Base-by-base conservation (phyloP, 306 rosid genomes). In the Arachis stenosperma region DNA sequence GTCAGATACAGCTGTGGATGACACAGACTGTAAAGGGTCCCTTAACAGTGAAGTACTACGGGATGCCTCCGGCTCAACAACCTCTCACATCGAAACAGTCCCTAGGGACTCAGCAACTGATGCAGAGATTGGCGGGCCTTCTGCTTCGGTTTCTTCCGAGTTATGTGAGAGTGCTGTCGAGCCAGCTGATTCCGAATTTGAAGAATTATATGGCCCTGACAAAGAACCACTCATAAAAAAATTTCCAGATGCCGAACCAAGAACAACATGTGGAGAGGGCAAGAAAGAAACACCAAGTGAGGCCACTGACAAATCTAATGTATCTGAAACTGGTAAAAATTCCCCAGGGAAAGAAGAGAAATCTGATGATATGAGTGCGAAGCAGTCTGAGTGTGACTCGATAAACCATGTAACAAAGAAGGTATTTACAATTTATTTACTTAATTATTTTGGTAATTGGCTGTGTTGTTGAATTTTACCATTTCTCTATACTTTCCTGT, bases 131-230 rank as follows among this genome's bases (percentile, higher is more conserved):
- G 88, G 50, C 66, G 70, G 81, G 70, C 72, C 86, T 78, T 74
- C 81, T n/a, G 79, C 68, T 89, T 74, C 81, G 12, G 79, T 70
- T 89, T 86, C 90, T 76, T 71, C 80, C 52, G 94, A 82, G 71
- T 67, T 75, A 52, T 64, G 79, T 51, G 85, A 87, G 71, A 89
- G 87, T 78, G 85, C 75, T 66, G 81, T 83, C 82, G 93, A 89
- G 78, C 91, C 86, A 68, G 82, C 82, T 43, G 88, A 81, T 61
- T 90, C 90, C 36, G 98, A 94, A 79, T 84, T 86, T 74, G 96
- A 90, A 75, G 99, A 91, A 65, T 84, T 94, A 77, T 91, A 90
- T 42, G 97, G 97, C 62, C 96, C 98, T 1, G 98, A 94, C 64
- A 87, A 78, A 80, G 96, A 94, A 77, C 87, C 85, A 5, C 79